phyloP scores from a whole-genome alignment of 2,329 filamentous ascomycete species.

The Penicillium oxalicum region DNA sequence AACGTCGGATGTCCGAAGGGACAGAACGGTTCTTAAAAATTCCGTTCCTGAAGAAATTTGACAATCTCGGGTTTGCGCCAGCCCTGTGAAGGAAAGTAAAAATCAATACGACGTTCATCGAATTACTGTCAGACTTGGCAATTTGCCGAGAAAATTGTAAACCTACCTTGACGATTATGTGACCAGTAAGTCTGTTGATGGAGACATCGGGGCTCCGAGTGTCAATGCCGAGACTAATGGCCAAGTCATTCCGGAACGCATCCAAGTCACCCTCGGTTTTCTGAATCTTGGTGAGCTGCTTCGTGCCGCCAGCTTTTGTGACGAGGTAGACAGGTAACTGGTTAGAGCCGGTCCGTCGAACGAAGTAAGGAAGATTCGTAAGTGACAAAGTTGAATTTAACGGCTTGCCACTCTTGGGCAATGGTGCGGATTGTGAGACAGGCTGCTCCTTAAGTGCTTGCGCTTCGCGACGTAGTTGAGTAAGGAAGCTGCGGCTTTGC shows the following conservation, averaged over 20 bases:
- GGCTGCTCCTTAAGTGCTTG: slow-evolving; percentile 29
- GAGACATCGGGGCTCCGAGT: slow-evolving; percentile 38
- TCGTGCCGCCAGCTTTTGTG: slow-evolving; percentile 68
- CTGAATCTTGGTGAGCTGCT: slow-evolving; percentile 67
- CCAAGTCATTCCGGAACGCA: slow-evolving; percentile 59
- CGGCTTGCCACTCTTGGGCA: slow-evolving; percentile 13
- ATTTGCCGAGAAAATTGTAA: neutral
- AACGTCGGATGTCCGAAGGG: slow-evolving; percentile 1
- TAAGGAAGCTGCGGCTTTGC: slow-evolving; percentile 35
- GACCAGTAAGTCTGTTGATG: slow-evolving; percentile 59
- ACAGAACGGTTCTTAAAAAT: slow-evolving; percentile 30
- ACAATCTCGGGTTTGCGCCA: slow-evolving; percentile 46
- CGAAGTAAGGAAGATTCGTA: slow-evolving; percentile 58
- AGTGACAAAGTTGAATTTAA: slow-evolving; percentile 25
- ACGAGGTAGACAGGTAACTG: slow-evolving; percentile 73
- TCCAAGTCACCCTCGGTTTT: slow-evolving; percentile 69
- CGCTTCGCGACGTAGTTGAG: slow-evolving; percentile 33
- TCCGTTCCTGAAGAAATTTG: slow-evolving; percentile 44
- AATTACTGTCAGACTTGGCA: neutral
- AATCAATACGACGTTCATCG: slow-evolving; percentile 9
- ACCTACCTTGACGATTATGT: slow-evolving; percentile 67
- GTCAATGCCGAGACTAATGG: slow-evolving; percentile 51
- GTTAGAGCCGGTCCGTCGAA: slow-evolving; percentile 64
- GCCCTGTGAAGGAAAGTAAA: slow-evolving; percentile 32
- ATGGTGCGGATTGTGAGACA: slow-evolving; percentile 28